Percentiles rank a stretch among this genome's conserved stretches.
phyloP scores from a whole-genome alignment of 169 alveolate species.

The Plasmodium relictum region DNA sequence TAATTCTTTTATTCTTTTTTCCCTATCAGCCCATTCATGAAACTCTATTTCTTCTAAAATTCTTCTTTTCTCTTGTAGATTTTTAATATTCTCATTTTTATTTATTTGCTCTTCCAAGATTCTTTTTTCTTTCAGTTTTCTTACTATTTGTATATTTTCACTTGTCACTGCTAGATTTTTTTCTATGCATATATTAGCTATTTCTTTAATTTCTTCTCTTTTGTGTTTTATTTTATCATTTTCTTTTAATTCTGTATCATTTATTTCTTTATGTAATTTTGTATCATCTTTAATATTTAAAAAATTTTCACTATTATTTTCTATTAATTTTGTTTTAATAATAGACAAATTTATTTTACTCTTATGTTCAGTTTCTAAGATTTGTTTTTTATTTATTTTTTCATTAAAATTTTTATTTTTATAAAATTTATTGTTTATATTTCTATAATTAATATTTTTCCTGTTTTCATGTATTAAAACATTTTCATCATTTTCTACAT shows the following conservation, averaged over 20 bases:
- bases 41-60: constrained; percentile 70
- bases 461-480: constrained; percentile 26
- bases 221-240: constrained; percentile 20
- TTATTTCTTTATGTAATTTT: not conserved
- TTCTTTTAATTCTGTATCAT: constrained; percentile 9
- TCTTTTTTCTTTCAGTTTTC: constrained; percentile 75
- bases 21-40: constrained; percentile 79
- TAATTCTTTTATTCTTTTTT: constrained; percentile 76
- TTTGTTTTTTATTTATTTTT: constrained; percentile 12
- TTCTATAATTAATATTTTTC: constrained; percentile 56
- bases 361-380: not conserved
- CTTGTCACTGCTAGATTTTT: constrained; percentile 47
- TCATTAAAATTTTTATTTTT: constrained; percentile 35
- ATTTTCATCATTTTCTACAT: constrained; percentile 63
- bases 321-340: not conserved
- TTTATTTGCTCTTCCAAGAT: constrained; percentile 56
- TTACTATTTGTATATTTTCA: constrained; percentile 71
- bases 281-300: constrained; percentile 1
- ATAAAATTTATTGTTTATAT: constrained; percentile 11
- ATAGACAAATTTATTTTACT: constrained; percentile 6
- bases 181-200: constrained; percentile 75
- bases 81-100: constrained; percentile 75
- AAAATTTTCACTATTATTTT: not conserved
- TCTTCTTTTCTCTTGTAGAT: constrained; percentile 68
- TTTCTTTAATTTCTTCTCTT: constrained; percentile 62